Evolutionary conservation across 192 early-diverging fungal species (phyloP), one percentile per base, ranked within the genome.

Genomic region (Umbelopsis isabellina): DNA sequence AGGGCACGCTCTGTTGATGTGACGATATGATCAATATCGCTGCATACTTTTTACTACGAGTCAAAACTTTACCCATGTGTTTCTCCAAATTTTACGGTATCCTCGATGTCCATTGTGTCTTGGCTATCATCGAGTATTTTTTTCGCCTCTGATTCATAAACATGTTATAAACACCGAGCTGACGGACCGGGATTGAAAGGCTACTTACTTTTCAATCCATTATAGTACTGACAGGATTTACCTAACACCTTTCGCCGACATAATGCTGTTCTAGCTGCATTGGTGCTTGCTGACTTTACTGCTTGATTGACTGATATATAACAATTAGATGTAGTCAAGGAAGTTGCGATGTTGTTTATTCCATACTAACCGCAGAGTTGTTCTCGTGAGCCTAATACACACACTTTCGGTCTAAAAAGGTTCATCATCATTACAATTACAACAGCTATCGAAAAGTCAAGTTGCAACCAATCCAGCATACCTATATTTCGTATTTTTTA

Each of bases 311-410:
- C 69, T 71, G 30, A 30, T 1, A 20, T 27, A 46, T 16, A 25
- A 3, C 30, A 30, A 30, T 25, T 51, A 10, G 10, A 52, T 33
- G 10, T 11, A 33, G 49, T 15, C n/a, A 50, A 37, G 1, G 4
- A 16, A 4, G 25, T 9, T 33, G 8, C 7, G 22, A 30, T 30
- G 0, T 18, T 6, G 37, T 10, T 23, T 41, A n/a, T 10, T 30
- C 12, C 22, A 44, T 2, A 71, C 69, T 58, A 58, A 71, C 69
- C 76, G 78, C 89, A 91, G 37, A 85, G 75, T 41, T 91, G 89
- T 16, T 87, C 86, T 41, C 89, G 79, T 48, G 84, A 85, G 27
- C 88, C 89, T 3, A 91, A 65, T 23, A 90, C 85, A 23, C 61
- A 73, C 37, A 82, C 66, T 58, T 69, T 71, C 0, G 73, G 51